Base-by-base conservation (phyloP, 2,329 filamentous ascomycete genomes). In the Hymenoscyphus albidus region DNA sequence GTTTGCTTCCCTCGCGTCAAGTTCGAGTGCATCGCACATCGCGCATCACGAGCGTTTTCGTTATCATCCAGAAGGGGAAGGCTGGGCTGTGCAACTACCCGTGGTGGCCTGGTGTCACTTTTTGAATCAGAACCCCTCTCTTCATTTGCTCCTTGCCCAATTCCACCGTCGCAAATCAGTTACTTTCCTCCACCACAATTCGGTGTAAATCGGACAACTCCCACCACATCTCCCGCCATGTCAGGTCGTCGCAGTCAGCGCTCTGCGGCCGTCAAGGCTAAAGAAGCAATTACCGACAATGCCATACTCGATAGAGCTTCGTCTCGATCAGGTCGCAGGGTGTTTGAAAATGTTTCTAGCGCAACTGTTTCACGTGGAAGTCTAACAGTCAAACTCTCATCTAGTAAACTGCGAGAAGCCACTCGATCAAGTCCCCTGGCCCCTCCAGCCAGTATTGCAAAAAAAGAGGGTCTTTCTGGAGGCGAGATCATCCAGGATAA, bases 321-420 rank as follows among this genome's bases (percentile, higher is more conserved):
- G 57, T 69, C 71, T 55, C 70, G 74, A 64, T 57, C 73, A 35
- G 70, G 72, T 67, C 73, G 74, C 59, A 71, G 65, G 16, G 69
- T 65, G 48, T 64, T 69, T n/a, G 72, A 71, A 59, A 68, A 63
- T 64, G 59, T 65, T 14, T 63, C 71, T 4, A 68, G 60, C 18
- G 74, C 74, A 44, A 71, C 70, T 1, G 72, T 75, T 61, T 74
- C 71, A 70, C 73, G 73, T 70, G 73, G 70, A 69, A 73, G 73
- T 64, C 67, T 76, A 18, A 75, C 73, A 6, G 74, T 75, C 7
- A 76, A 75, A 67, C 70, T 74, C 35, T 72, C 74, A 35, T 71
- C 74, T 32, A 74, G 69, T 69, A 76, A 75, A 65, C 64, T 75
- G 14, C 70, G 73, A 62, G 71, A 74, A 60, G 74, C 72, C 3